phyloP scores from a whole-genome alignment of 345 rosid genomes.

The Odontarrhena argentea region DNA sequence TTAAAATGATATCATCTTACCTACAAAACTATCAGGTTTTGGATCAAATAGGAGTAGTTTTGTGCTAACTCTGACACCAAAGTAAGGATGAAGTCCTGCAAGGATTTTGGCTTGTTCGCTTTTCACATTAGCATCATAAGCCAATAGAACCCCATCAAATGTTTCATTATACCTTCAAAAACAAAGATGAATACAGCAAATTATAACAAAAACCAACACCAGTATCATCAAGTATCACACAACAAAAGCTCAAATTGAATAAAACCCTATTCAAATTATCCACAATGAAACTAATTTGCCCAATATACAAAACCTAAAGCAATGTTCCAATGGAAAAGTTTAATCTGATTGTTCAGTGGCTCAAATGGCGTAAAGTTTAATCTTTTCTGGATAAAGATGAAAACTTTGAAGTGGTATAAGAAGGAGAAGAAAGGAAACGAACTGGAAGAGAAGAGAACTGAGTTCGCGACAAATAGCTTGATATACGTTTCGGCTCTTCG shows the following conservation, averaged over 20 bases:
- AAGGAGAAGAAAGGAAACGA: constrained; percentile 44
- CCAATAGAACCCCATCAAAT: constrained; percentile 76
- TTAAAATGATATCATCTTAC: constrained; percentile 40
- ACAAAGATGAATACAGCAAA: not conserved
- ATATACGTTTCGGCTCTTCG: constrained; percentile 52
- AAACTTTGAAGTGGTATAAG: not conserved
- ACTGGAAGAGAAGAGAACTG: constrained; percentile 81
- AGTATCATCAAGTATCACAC: not conserved
- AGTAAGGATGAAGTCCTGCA: constrained; percentile 65
- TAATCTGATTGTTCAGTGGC: not conserved
- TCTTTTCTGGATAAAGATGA: not conserved
- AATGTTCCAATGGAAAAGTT: not conserved
- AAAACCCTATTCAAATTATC: not conserved
- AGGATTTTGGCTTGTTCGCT: constrained; percentile 64
- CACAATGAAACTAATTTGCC: not conserved
- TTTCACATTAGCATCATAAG: constrained; percentile 55
- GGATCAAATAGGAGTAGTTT: constrained; percentile 75
- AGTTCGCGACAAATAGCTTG: constrained; percentile 79
- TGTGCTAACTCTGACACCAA: constrained; percentile 59
- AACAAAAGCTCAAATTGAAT: not conserved
- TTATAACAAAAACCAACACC: not conserved
- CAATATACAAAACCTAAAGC: not conserved
- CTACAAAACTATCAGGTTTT: constrained; percentile 67
- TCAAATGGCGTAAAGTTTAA: no score
- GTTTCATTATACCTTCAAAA: constrained; percentile 60